phyloP scores from a whole-genome alignment of 176 grass and related monocot genomes.

The Bolboschoenus planiculmis region DNA sequence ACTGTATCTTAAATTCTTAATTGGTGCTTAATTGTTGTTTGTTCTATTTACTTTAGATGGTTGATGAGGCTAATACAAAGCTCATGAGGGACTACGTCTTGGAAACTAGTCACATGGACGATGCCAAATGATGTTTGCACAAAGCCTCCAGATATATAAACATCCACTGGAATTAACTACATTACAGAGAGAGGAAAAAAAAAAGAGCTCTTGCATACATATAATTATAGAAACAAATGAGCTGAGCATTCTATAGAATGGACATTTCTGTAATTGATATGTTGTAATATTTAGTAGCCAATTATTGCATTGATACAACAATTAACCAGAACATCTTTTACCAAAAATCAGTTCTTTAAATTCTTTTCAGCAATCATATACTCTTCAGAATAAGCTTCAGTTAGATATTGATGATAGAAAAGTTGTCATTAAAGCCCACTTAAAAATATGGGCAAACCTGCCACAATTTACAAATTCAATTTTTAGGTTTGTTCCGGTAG shows the following conservation, averaged over 20 bases:
- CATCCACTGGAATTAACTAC: neutral
- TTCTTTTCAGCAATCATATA: neutral
- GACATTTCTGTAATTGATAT: neutral
- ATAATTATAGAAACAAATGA: slow-evolving; percentile 7
- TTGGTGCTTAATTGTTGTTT: neutral
- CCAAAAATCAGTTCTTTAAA: neutral
- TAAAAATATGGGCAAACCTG: neutral
- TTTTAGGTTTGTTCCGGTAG: neutral
- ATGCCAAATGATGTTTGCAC: slow-evolving; percentile 29
- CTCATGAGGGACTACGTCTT: slow-evolving; percentile 84
- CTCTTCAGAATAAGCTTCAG: neutral
- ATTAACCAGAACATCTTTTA: neutral
- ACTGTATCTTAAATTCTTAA: neutral
- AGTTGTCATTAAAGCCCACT: neutral
- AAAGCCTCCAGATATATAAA: neutral
- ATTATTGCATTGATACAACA: neutral
- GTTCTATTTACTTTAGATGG: slow-evolving; percentile 45
- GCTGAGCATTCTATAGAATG: neutral
- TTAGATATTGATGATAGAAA: neutral
- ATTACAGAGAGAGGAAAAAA: neutral
- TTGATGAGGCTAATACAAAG: slow-evolving; percentile 77
- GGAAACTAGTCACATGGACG: slow-evolving; percentile 78
- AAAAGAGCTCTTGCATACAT: neutral
- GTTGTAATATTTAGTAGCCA: neutral
- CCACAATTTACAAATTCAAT: neutral